Evolutionary conservation across 2,329 filamentous ascomycete genomes (phyloP).

Genomic region (Thielaviopsis punctulata): DNA sequence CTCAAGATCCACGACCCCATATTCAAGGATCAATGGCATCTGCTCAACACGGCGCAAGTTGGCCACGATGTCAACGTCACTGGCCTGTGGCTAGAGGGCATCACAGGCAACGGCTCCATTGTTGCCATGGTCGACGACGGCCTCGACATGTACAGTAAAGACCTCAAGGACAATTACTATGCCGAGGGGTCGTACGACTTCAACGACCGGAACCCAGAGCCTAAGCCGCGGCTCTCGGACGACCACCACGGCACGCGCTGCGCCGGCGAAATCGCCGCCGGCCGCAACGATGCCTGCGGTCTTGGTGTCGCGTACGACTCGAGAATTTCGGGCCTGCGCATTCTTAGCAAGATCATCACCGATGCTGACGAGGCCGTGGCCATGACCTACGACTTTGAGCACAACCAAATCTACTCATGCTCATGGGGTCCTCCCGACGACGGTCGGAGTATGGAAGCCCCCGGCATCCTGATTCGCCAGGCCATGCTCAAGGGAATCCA

Average conservation of each 20-base stretch:
- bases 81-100: conserved; percentile 73
- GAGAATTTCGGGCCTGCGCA: conserved; percentile 79
- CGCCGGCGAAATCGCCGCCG: conserved; percentile 83
- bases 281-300: conserved; percentile 82
- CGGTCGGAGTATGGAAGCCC: conserved; percentile 82
- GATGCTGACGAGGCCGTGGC: conserved; percentile 85
- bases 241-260: conserved; percentile 88
- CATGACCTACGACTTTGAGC: conserved; percentile 78
- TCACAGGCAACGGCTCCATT: conserved; percentile 76
- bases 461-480: conserved; percentile 69
- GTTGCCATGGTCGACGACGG: conserved; percentile 95
- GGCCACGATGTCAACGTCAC: conserved; percentile 97
- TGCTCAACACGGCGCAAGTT: conserved; percentile 63
- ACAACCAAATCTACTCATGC: conserved; percentile 96
- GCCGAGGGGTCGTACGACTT: conserved; percentile 88
- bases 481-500: conserved; percentile 90
- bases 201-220: conserved; percentile 67
- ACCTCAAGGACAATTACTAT: conserved; percentile 88
- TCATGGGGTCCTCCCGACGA: conserved; percentile 97
- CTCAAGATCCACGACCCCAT: conserved; percentile 79
- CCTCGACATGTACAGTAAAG: conserved; percentile 85
- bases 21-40: conserved; percentile 88
- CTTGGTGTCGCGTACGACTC: conserved; percentile 92
- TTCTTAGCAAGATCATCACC: conserved; percentile 75
- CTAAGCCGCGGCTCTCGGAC: conserved; percentile 65